These are phyloP conservation scores for Scheffersomyces cryptocercus DNA, from an alignment of 1,139 yeast species.

Conservation along the genomic window DNA sequence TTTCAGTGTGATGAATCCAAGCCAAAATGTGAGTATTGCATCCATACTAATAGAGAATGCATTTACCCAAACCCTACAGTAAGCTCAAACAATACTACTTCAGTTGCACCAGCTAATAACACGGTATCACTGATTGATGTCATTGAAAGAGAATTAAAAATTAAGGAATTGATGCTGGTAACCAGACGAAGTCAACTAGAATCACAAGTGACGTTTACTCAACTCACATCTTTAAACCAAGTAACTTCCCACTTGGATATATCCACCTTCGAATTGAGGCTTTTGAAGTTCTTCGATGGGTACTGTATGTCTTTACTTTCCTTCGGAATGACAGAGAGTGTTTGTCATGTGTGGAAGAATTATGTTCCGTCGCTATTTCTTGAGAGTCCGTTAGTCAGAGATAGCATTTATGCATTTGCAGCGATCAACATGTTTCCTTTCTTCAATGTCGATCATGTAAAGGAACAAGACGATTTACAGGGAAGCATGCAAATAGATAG, in stretches of 20 bases:
- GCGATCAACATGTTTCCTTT: conserved; percentile 21
- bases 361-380: conserved; percentile 27
- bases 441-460: conserved; percentile 10
- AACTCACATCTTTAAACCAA: not conserved
- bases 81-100: not conserved
- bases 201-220: not conserved
- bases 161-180: no score
- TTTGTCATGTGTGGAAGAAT: conserved; percentile 27
- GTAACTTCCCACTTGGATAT: conserved; percentile 21
- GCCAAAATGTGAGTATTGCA: conserved; percentile 42
- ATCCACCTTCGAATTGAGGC: conserved; percentile 30
- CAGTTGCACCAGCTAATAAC: not conserved
- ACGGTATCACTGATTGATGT: not conserved
- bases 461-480: conserved; percentile 3
- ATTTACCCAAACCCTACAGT: conserved; percentile 19
- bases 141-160: not conserved
- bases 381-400: conserved; percentile 22
- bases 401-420: conserved; percentile 23
- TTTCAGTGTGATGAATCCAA: conserved; percentile 33
- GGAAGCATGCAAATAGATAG: not conserved
- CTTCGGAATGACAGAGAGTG: conserved; percentile 18
- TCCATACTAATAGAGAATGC: conserved; percentile 31
- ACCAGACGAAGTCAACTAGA: no score
- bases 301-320: conserved; percentile 27
- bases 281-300: conserved; percentile 30